A percentile compares a stretch with the other conserved stretches of the same genome.
Evolutionary conservation across 164 flowering plant genomes (phyloP).

Genomic region (Euptelea pleiosperma): DNA sequence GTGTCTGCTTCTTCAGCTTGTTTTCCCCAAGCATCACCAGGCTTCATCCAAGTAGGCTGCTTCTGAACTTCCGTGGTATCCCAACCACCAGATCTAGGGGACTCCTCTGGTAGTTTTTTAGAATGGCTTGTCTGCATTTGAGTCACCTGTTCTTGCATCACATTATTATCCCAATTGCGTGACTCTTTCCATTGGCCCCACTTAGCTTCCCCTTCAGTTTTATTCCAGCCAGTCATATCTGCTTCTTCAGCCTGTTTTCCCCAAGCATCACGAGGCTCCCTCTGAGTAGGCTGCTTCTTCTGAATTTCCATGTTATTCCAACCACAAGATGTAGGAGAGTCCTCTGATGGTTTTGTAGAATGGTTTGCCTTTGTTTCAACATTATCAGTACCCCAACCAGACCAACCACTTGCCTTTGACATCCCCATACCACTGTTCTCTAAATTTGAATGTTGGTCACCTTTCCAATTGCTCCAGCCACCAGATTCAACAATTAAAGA

Average conservation of each 20-base stretch:
- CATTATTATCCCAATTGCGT: no score
- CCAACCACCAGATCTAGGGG: conserved; percentile 10
- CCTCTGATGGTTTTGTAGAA: not conserved
- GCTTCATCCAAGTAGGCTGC: not conserved
- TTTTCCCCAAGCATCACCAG: conserved; percentile 2
- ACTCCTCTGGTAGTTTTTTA: conserved; percentile 1
- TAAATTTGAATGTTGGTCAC: conserved; percentile 1
- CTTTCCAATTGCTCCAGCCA: conserved; percentile 23
- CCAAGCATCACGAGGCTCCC: conserved; percentile 3
- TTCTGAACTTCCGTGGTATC: not conserved
- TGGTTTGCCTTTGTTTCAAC: conserved; percentile 1
- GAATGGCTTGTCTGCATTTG: not conserved
- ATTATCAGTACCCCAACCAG: conserved; percentile 28
- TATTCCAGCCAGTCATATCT: not conserved
- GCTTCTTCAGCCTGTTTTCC: not conserved
- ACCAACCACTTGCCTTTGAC: conserved; percentile 23
- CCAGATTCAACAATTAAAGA: conserved; percentile 6
- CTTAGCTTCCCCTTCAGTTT: not conserved
- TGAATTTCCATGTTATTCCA: not conserved
- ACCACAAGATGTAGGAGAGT: not conserved
- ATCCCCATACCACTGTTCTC: not conserved
- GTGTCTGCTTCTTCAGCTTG: not conserved
- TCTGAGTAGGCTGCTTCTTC: no score
- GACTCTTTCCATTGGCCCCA: conserved; percentile 6
- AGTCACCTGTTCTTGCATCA: no score